Base-by-base conservation (phyloP, 306 rosid species). In the Canavalia gladiata region DNA sequence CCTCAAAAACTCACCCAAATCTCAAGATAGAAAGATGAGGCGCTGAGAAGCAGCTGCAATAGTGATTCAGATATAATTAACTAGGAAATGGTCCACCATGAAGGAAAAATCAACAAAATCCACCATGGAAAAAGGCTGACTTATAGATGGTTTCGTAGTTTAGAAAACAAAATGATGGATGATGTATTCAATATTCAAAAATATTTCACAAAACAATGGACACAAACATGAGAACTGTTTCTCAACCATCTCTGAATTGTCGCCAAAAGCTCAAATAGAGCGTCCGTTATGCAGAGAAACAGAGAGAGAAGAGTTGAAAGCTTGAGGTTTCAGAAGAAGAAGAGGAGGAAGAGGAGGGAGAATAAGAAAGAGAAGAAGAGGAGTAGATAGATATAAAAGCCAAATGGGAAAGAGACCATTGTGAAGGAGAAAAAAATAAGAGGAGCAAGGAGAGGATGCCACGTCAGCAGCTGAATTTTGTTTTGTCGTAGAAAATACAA, bases 401-500 rank as follows among this genome's bases (percentile, higher is more conserved):
- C 68, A 55, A 39, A 76, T 64, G 75, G 63, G 82, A 74, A 78
- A 55, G 72, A 57, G 86, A 81, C 81, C 65, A 39, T 59, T 72
- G 34, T 13, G 64, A 46, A 80, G 84, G 84, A 52, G 60, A 65
- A 78, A 77, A 18, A 50, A 72, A 67, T 25, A 76, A 66, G 49
- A 57, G 64, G 67, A 37, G 67, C 80, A 81, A 81, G 39, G 52
- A 68, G 5, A 50, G 1, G 68, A 11, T 52, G 87, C 82, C 91
- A 85, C 89, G 79, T 91, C 83, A 74, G 86, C 80, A 7, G 50
- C 77, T 51, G 45, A 51, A 29, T 60, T 85, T 55, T 77, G 74
- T 68, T 64, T 57, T 59, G 30, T 29, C 33, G 9, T 64, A 55
- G 55, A 39, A n/a, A 54, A 63, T 64, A 1, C 3, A 10, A 12